Evolutionary conservation across 2,329 filamentous ascomycete species (phyloP).

Genomic region (Colletotrichum echinochloae): DNA sequence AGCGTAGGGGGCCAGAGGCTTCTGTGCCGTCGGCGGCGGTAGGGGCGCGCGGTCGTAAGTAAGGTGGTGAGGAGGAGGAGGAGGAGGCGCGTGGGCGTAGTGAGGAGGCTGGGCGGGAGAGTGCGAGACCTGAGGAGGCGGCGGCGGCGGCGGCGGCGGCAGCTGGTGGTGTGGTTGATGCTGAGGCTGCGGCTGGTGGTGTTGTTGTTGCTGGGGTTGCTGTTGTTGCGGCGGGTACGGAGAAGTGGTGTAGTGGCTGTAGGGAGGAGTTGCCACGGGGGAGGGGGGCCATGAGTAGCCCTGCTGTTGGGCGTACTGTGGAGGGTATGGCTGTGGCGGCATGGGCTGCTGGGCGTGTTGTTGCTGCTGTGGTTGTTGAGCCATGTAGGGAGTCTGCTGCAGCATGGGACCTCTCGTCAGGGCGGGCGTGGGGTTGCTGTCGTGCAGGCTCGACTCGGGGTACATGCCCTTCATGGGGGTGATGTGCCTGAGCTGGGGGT

Average conservation of each 20-base stretch:
- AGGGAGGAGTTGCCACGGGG: conserved; percentile 66
- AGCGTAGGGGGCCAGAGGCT: conserved; percentile 49
- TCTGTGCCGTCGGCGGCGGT: conserved; percentile 51
- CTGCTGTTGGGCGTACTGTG: conserved; percentile 55
- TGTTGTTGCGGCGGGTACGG: conserved; percentile 50
- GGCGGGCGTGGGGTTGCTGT: conserved; percentile 82
- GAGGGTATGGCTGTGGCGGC: conserved; percentile 52
- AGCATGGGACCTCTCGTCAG: conserved; percentile 81
- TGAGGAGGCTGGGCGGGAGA: conserved; percentile 47
- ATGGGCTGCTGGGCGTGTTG: conserved; percentile 51
- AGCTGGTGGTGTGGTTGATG: conserved; percentile 33
- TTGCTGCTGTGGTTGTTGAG: conserved; percentile 23
- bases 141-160: no score
- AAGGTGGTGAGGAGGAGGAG: conserved; percentile 41
- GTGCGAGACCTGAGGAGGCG: conserved; percentile 43
- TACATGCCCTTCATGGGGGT: conserved; percentile 95
- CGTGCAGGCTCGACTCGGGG: conserved; percentile 92
- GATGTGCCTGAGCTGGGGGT: conserved; percentile 84
- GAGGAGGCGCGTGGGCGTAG: conserved; percentile 44
- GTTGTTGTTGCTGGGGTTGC: conserved; percentile 36
- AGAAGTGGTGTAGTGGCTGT: conserved; percentile 57
- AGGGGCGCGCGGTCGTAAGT: conserved; percentile 52
- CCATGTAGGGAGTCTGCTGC: conserved; percentile 53
- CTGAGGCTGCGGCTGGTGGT: conserved; percentile 41
- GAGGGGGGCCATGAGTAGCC: conserved; percentile 68